Base-by-base conservation (phyloP, 1,284 basidiomycete genomes). In the Puccinia horiana region DNA sequence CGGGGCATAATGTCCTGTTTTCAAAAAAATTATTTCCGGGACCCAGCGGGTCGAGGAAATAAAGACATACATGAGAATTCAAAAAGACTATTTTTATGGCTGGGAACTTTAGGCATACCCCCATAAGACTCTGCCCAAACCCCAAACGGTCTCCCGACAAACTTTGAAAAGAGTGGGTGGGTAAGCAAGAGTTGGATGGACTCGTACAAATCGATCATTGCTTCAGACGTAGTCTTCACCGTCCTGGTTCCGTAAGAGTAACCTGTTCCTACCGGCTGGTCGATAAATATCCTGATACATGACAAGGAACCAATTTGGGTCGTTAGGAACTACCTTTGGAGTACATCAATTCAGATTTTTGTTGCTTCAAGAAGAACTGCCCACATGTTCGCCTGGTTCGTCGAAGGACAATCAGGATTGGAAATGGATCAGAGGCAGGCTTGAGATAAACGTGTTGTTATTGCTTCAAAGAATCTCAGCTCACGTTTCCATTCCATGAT, bases 61-160 rank as follows among this genome's bases (percentile, higher is more conserved):
- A 32, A 29, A 74, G n/a, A n/a, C n/a, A n/a, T n/a, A 35, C 32
- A 54, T 5, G 16, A 47, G 12, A 44, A 26, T 9, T 74, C 11
- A 42, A 56, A 12, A 16, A 75, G 35, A 35, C 3, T 6, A n/a
- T 12, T 11, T 2, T n/a, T n/a, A 47, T 16, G n/a, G n/a, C n/a
- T 47, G 5, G 14, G 32, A 16, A 35, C 16, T 23, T 11, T 40
- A 16, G 35, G 35, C 76, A 14, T 20, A 80, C 78, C 78, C 26
- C 78, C 78, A 73, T 80, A 80, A 44, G 78, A 80, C 32, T 80
- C 78, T 14, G 78, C 73, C 65, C 65, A 80, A 2, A 80, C 35
- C 12, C 78, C 78, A 63, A 80, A 80, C n/a, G 63, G 47, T 18
- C 78, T 29, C 14, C 69, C 69, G 4, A 72, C 26, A 20, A 80